phyloP scores from a whole-genome alignment of 306 rosid species.

The Lathyrus aphaca region DNA sequence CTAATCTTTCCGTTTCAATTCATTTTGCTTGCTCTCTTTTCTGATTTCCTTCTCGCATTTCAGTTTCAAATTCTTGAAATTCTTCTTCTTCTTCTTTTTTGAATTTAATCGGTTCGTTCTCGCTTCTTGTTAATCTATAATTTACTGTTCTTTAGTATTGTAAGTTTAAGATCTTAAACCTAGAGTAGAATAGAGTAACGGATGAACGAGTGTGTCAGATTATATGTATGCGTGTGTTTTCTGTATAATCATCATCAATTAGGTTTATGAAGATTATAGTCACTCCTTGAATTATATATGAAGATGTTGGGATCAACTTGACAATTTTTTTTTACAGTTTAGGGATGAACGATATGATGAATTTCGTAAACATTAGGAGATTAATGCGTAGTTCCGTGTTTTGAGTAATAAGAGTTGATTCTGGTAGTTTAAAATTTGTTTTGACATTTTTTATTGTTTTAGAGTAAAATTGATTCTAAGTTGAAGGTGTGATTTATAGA shows the following conservation, averaged over 20 bases:
- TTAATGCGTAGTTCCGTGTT: neutral
- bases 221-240: neutral
- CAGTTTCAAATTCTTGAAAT: neutral
- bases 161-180: slow-evolving; percentile 2
- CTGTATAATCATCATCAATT: neutral
- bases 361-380: neutral
- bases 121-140: neutral
- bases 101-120: neutral
- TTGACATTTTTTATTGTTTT: neutral
- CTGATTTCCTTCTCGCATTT: neutral
- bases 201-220: neutral
- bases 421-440: neutral
- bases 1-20: neutral
- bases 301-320: neutral
- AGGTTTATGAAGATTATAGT: neutral
- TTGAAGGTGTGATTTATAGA: neutral
- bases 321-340: neutral
- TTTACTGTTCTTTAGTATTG: neutral
- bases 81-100: no score
- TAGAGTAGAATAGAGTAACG: neutral
- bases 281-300: neutral
- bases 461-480: neutral
- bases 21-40: neutral
- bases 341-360: neutral
- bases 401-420: neutral